Base-by-base conservation (phyloP, 139 green algal genomes). In the Eudorina sp. region DNA sequence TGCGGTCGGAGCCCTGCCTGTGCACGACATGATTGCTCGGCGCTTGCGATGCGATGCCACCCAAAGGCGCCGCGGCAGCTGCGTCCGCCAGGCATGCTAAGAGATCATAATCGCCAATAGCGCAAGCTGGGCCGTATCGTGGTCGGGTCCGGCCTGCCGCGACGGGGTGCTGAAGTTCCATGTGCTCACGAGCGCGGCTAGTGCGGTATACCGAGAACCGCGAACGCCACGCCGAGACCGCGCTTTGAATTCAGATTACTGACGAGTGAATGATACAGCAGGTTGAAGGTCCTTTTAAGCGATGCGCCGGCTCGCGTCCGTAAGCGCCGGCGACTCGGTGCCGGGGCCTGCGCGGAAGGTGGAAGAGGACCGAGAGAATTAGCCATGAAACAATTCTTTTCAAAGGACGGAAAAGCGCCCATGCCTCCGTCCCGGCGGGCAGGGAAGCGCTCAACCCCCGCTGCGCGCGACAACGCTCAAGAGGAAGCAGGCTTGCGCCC, bases 1-100 rank as follows among this genome's bases (percentile, higher is more conserved):
- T 43, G 25, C 46, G 73, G 31, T 81, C 73, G 27, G 27, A 16
- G 0, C 27, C 29, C 31, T 46, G 75, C 46, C 48, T 29, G 11
- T 83, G 51, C 31, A 8, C 9, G 64, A 73, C n/a, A n/a, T 53
- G 40, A 2, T 38, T 18, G 9, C 13, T 21, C n/a, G n/a, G 48
- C 27, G 38, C 64, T 46, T 74, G 64, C 16, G 40, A 36, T 51
- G 38, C 69, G 2, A 45, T 43, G 18, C 29, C 73, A 29, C 48
- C n/a, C 16, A 81, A 31, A 13, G 80, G 80, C 8, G 80, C 80
- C 36, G 62, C 60, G 6, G 80, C 80, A 5, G 80, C 80, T 13
- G 80, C 80, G 43, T 86, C 80, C 43, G 80, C 80, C 25, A 86
- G 80, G 41, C 55, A 86, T 25, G 80, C 80, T 1, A 86, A 43